Conservation (phyloP, 306 rosid genomes). For the Psophocarpus tetragonolobus region DNA sequence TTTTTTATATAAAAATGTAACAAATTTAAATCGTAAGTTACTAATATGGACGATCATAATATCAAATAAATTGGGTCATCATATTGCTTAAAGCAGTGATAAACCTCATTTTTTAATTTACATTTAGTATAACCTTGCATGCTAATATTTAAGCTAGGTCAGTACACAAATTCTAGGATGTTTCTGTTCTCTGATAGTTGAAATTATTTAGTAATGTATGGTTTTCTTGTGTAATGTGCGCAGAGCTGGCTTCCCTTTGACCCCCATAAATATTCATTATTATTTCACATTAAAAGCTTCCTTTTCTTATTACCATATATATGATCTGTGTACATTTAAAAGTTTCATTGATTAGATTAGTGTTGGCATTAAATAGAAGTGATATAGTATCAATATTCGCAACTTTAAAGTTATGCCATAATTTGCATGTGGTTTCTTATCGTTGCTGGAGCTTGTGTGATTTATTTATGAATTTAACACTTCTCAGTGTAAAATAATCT, state of each 20-base stretch:
- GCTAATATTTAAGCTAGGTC: constrained; percentile 2
- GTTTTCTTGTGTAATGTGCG: constrained; percentile 24
- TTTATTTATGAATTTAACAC: too few species aligned
- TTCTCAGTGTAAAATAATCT: too few species aligned
- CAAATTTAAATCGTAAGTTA: not conserved
- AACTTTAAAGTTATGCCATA: not conserved
- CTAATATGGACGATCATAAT: not conserved
- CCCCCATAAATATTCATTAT: constrained; percentile 20
- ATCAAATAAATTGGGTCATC: not conserved
- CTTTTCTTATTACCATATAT: constrained; percentile 23
- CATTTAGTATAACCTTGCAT: not conserved
- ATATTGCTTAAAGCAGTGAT: not conserved
- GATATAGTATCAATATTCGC: constrained; percentile 26
- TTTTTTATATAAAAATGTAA: not conserved
- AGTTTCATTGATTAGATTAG: constrained; percentile 25
- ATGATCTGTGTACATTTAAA: constrained; percentile 25
- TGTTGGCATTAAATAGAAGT: constrained; percentile 14
- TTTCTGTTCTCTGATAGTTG: constrained; percentile 42
- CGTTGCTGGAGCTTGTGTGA: constrained; percentile 19
- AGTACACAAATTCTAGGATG: constrained; percentile 47
- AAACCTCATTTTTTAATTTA: not conserved
- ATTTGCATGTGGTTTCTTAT: constrained; percentile 31
- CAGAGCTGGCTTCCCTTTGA: constrained; percentile 32
- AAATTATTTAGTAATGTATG: constrained; percentile 15
- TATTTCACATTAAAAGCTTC: constrained; percentile 20